A percentile compares a stretch with the other conserved stretches of the same genome.
These are phyloP conservation scores for Vigna trinervia DNA, from an alignment of 306 rosid genomes.

Conservation along the genomic window DNA sequence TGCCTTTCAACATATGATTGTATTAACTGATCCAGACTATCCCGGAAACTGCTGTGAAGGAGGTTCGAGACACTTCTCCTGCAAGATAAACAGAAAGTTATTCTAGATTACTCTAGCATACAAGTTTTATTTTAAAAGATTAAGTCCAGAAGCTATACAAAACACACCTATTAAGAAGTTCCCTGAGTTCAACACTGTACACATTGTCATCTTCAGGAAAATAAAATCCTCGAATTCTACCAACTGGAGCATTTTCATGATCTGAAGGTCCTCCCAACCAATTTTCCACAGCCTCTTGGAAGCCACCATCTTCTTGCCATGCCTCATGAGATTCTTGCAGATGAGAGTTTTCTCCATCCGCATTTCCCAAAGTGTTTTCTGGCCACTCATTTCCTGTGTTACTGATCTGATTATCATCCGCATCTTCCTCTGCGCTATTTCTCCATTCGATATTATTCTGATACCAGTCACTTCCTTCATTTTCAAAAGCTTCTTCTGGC, in stretches of 20 bases:
- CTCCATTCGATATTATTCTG: slow-evolving; percentile 59
- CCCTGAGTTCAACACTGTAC: slow-evolving; percentile 77
- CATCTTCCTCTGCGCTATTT: slow-evolving; percentile 45
- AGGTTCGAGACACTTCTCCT: slow-evolving; percentile 98
- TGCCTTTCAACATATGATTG: slow-evolving; percentile 89
- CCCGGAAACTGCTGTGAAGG: slow-evolving; percentile 88
- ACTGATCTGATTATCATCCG: slow-evolving; percentile 54
- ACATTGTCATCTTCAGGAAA: slow-evolving; percentile 88
- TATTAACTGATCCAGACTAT: slow-evolving; percentile 79
- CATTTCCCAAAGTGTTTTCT: slow-evolving; percentile 53
- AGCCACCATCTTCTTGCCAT: slow-evolving; percentile 70
- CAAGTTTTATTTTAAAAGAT: slow-evolving; percentile 14
- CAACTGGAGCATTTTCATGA: slow-evolving; percentile 58
- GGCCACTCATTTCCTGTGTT: slow-evolving; percentile 61
- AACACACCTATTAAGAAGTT: slow-evolving; percentile 81
- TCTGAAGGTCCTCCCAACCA: slow-evolving; percentile 79
- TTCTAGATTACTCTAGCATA: slow-evolving; percentile 8
- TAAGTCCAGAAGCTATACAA: slow-evolving; percentile 23
- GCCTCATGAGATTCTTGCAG: slow-evolving; percentile 64
- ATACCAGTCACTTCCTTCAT: slow-evolving; percentile 57
- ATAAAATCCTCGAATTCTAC: slow-evolving; percentile 58
- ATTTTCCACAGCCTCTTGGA: slow-evolving; percentile 79
- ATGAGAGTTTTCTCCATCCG: slow-evolving; percentile 58
- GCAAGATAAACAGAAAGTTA: slow-evolving; percentile 47
- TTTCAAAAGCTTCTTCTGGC: slow-evolving; percentile 54